phyloP scores from a whole-genome alignment of 2,329 filamentous ascomycete species.

The Trichoderma simmonsii region DNA sequence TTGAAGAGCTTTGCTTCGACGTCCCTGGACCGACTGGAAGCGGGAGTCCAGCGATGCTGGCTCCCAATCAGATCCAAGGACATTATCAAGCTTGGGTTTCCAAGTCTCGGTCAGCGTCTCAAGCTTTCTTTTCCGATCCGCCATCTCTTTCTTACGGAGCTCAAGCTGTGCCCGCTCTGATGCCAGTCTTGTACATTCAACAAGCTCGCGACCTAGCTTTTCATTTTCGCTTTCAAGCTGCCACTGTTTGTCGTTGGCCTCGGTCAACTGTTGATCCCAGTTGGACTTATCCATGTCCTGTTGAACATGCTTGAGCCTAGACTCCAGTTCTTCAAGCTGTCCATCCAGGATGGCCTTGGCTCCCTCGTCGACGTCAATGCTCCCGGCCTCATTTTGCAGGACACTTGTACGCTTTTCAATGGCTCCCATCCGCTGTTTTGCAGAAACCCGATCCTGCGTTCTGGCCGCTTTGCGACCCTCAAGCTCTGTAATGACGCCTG shows the following conservation, averaged over 20 bases:
- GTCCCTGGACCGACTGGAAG: slow-evolving; percentile 62
- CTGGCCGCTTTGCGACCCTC: slow-evolving; percentile 70
- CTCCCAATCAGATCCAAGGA: slow-evolving; percentile 66
- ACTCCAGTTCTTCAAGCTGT: slow-evolving; percentile 66
- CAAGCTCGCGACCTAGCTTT: slow-evolving; percentile 72
- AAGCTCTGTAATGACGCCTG: slow-evolving; percentile 67
- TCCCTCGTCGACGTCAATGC: slow-evolving; percentile 83
- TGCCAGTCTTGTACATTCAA: slow-evolving; percentile 77
- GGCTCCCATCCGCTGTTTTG: slow-evolving; percentile 66
- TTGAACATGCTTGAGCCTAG: slow-evolving; percentile 59
- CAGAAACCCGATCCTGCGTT: slow-evolving; percentile 69
- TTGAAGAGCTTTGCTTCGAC: slow-evolving; percentile 55
- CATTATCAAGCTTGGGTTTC: slow-evolving; percentile 62
- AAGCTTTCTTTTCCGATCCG: slow-evolving; percentile 69
- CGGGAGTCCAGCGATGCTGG: slow-evolving; percentile 65
- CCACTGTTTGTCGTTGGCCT: slow-evolving; percentile 62
- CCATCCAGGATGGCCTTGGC: slow-evolving; percentile 73
- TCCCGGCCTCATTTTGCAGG: slow-evolving; percentile 66
- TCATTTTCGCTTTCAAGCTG: slow-evolving; percentile 69
- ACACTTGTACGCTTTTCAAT: slow-evolving; percentile 68
- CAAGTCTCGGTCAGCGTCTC: slow-evolving; percentile 76
- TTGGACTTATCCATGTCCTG: slow-evolving; percentile 60
- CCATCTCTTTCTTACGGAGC: slow-evolving; percentile 74
- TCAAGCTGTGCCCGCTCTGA: slow-evolving; percentile 82
- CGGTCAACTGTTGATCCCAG: slow-evolving; percentile 68